Evolutionary conservation across 208 protist species (phyloP), one percentile per base, ranked within the genome.

Genomic region (Acanthamoeba castellanii): DNA sequence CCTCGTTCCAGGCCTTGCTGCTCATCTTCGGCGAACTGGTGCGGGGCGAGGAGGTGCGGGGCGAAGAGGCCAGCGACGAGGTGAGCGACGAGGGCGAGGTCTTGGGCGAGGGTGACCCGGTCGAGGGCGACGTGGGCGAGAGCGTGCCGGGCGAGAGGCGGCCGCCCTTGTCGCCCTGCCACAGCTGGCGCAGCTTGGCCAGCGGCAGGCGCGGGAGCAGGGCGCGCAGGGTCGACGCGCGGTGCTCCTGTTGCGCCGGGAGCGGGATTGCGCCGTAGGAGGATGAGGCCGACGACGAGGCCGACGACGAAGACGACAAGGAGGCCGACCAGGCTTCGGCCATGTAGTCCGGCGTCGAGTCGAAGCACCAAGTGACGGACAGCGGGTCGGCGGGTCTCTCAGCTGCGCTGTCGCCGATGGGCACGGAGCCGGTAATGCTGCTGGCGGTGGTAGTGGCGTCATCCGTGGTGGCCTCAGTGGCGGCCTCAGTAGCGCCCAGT

Each of bases 161-260:
- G 34, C 11, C 76, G 42, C 14, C 76, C 34, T 57, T 85, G 16
- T 85, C 76, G 22, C 18, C 34, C 6, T 85, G 76, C 76, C 76
- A 85, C 47, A 85, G 42, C 45, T 85, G 76, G 4, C 76, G 76
- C 45, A 85, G 76, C 76, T 85, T 85, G 76, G 76, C 76, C 52
- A 85, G 76, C 7, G 76, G 76, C 34, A 85, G 42, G 32, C 76
- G 76, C 14, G 76, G 76, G 22, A 85, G 45, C 45, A 50, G 76
- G 22, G 47, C 47, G 14, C 45, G 34, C 9, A 85, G 45, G 13
- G 76, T 55, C 9, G 68, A 76, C 27, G 22, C n/a, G 11, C 30
- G 68, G 68, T 42, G 68, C 22, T 76, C 14, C 22, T 7, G 8
- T 1, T 13, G 22, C 22, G 1, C 27, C 42, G 32, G 68, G 11